These are phyloP conservation scores for Allium fistulosum DNA, from an alignment of 106 monocot species.

Conservation along the genomic window DNA sequence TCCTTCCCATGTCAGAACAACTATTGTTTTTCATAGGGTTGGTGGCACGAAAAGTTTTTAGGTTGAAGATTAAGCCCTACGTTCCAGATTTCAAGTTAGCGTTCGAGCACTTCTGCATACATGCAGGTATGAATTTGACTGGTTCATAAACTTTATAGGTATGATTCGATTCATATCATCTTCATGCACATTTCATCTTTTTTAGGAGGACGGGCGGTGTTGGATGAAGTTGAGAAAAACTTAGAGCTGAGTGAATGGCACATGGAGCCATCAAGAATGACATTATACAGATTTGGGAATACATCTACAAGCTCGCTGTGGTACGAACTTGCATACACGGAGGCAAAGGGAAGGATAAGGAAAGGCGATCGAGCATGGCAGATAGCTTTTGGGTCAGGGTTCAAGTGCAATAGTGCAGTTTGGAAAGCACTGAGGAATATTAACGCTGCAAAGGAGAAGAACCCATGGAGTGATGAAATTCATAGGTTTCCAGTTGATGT, in stretches of 20 bases:
- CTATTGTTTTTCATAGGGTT: conserved; percentile 15
- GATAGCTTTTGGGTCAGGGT: conserved; percentile 12
- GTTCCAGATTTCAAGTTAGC: conserved; percentile 13
- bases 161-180: too few relatives aligned
- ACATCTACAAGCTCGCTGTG: conserved; percentile 12
- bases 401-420: conserved; percentile 13
- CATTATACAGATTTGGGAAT: conserved; percentile 10
- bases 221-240: conserved; percentile 8
- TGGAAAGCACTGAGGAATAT: conserved; percentile 9
- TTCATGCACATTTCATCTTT: too few relatives aligned
- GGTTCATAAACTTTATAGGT: too few relatives aligned
- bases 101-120: conserved; percentile 11
- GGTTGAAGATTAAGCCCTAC: conserved; percentile 9
- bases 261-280: conserved; percentile 17
- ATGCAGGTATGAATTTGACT: not conserved
- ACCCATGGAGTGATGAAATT: conserved; percentile 32
- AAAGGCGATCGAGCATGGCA: conserved; percentile 11
- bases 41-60: conserved; percentile 4
- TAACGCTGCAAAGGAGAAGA: not conserved
- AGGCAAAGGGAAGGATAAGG: conserved; percentile 7
- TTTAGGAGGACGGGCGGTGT: not conserved
- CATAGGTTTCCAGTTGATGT: conserved; percentile 34
- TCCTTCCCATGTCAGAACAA: conserved; percentile 18
- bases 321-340: conserved; percentile 12
- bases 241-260: conserved; percentile 10